These are phyloP conservation scores for Aspergillus tubingensis DNA, from an alignment of 2,329 filamentous ascomycete genomes.

Conservation along the genomic window DNA sequence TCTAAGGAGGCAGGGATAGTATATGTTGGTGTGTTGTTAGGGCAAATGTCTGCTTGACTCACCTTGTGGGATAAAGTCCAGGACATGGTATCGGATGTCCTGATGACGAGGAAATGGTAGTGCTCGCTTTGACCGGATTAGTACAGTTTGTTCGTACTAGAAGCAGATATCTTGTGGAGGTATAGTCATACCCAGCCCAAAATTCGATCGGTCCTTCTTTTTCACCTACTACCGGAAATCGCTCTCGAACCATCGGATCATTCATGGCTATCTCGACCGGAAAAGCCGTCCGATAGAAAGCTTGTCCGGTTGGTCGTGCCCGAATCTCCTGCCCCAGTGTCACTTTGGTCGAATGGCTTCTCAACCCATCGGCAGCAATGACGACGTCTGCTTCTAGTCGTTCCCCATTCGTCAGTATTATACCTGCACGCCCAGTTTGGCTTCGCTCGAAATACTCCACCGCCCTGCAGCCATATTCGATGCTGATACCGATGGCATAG, in stretches of 20 bases:
- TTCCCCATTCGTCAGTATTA: neutral
- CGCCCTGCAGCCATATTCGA: constrained; percentile 33
- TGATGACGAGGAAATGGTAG: neutral
- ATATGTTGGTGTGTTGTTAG: neutral
- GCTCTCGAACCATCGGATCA: constrained; percentile 15
- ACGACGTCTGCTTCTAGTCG: constrained; percentile 10
- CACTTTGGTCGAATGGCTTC: constrained; percentile 6
- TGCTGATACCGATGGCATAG: constrained; percentile 27
- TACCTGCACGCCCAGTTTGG: neutral
- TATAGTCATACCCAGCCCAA: neutral
- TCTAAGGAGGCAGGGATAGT: too few species aligned
- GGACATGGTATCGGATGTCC: neutral
- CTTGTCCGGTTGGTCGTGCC: constrained; percentile 14
- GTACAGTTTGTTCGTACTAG: too few species aligned
- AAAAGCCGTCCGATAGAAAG: constrained; percentile 17
- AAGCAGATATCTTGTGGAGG: neutral
- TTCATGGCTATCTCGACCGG: constrained; percentile 20
- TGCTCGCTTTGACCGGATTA: neutral
- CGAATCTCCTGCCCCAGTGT: constrained; percentile 4
- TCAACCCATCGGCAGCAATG: constrained; percentile 12
- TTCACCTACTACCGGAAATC: constrained; percentile 1
- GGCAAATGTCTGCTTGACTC: neutral
- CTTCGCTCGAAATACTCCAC: constrained; percentile 28
- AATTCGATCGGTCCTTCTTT: neutral
- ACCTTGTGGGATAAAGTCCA: neutral